Percentiles rank a stretch among this genome's conserved stretches.
phyloP scores from a whole-genome alignment of 2,329 filamentous ascomycete genomes.

The Fusarium pseudonygamai region DNA sequence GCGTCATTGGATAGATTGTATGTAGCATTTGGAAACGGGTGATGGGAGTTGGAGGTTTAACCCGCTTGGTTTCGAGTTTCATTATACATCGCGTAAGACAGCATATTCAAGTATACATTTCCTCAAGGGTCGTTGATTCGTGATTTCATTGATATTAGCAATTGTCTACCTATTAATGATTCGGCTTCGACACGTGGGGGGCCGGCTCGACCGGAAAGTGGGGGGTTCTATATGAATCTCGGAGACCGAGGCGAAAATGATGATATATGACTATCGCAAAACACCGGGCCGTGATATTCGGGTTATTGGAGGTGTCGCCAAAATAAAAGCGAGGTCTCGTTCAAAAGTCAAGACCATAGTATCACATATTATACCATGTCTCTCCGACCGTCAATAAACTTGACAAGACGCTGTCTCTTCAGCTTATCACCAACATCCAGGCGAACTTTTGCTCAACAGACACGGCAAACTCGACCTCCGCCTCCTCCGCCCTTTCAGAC shows the following conservation, averaged over 20 bases:
- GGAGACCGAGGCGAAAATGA: conserved; percentile 36
- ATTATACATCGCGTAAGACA: not conserved
- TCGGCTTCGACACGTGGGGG: conserved; percentile 27
- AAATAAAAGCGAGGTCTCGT: not conserved
- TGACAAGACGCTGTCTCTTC: conserved; percentile 20
- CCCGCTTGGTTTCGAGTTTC: conserved; percentile 12
- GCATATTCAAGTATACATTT: not conserved
- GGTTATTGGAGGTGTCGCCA: not conserved
- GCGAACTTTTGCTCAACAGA: conserved; percentile 27
- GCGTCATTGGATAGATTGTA: conserved; percentile 39
- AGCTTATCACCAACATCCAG: conserved; percentile 6
- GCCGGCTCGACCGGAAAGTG: conserved; percentile 37
- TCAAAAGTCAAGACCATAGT: not conserved
- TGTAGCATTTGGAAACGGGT: conserved; percentile 26
- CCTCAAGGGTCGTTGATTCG: not conserved
- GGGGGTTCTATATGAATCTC: conserved; percentile 23
- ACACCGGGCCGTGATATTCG: conserved; percentile 25
- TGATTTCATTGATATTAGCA: not conserved
- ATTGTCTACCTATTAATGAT: conserved; percentile 13
- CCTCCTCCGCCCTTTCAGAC: conserved; percentile 52
- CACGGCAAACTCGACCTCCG: conserved; percentile 26
- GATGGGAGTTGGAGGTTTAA: conserved; percentile 26
- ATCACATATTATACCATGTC: conserved; percentile 18
- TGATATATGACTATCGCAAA: conserved; percentile 26
- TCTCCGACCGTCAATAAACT: conserved; percentile 21